Evolutionary conservation across 148 eudicot genomes (phyloP), one percentile per base, ranked within the genome.

Genomic region (Polygonum maritimum): DNA sequence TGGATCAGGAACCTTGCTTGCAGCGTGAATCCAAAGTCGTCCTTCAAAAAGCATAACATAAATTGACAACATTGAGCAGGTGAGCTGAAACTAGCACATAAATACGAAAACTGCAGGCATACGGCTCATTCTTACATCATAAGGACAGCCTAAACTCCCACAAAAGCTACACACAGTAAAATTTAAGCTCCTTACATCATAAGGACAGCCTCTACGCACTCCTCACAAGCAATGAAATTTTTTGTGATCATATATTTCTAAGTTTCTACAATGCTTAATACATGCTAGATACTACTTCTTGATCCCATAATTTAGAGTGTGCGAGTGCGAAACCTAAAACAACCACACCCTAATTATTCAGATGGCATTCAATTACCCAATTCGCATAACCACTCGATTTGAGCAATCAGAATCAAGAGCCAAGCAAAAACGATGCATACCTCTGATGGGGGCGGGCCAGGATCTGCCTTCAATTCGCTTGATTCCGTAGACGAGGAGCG

Each of bases 401-500:
- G 11, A 31, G 69, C 38, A 62, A 62, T 2, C 69, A 31, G 31
- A 31, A 60, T 22, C 67, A 1, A 60, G 36, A 39, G 6, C 7
- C 8, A 65, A 40, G 11, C 2, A 73, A 12, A 71, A 1, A 18
- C 22, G n/a, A 8, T 57, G 31, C 31, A 26, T 26, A 94, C 98
- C 98, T 84, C 84, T 81, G 35, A 92, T 77, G 22, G 98, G 98
- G 75, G 98, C 81, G 83, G 97, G 97, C 98, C 98, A 94, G 47
- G 98, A 94, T 81, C 98, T 87, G 69, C 98, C 98, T 79, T 94
- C 98, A 84, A 94, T 79, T 45, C 97, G 96, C 77, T 94, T 94
- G 67, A 94, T 89, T 55, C 97, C 98, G 76, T 82, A 83, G 75
- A 94, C 90, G 10, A 94, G 90, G 22, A 94, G 85, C 79, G 98